Conservation (phyloP, 192 early-diverging fungal species). For the Blastocladiella britannica region DNA sequence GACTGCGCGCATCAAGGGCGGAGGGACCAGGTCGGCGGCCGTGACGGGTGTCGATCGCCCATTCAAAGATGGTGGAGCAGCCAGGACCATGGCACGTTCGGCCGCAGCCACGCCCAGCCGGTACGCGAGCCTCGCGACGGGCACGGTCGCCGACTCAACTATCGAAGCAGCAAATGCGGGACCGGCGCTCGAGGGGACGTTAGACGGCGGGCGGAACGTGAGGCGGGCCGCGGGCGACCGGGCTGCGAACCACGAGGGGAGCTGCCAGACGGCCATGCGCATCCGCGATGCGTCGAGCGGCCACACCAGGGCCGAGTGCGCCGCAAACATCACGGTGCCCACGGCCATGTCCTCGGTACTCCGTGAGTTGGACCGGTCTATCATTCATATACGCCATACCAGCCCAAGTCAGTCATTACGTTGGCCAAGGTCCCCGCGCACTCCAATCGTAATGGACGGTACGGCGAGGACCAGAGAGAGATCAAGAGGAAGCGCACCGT, state of each 20-base stretch:
- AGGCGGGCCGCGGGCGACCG: no score
- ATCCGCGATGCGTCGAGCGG: background rate
- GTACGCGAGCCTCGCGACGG: no score
- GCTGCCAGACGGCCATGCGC: background rate
- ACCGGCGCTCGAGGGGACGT: no score
- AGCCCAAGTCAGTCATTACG: conserved; percentile 3
- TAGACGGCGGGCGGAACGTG: no score
- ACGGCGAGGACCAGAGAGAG: conserved; percentile 7
- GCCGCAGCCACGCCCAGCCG: no score
- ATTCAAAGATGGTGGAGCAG: background rate
- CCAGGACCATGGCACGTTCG: no score
- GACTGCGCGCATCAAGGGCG: no score
- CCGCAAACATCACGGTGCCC: conserved; percentile 18
- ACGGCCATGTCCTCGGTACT: conserved; percentile 32
- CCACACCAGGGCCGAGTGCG: background rate
- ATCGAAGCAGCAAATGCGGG: background rate
- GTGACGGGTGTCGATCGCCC: no score
- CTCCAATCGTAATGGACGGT: no score
- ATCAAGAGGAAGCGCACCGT: conserved; percentile 12
- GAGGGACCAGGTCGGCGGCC: no score
- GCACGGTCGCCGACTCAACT: background rate
- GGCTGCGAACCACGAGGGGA: background rate
- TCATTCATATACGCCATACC: conserved; percentile 5
- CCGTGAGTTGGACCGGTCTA: conserved; percentile 12
- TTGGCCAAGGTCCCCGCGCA: no score